phyloP scores from a whole-genome alignment of 768 basidiomycete genomes.

The Exidia glandulosa region DNA sequence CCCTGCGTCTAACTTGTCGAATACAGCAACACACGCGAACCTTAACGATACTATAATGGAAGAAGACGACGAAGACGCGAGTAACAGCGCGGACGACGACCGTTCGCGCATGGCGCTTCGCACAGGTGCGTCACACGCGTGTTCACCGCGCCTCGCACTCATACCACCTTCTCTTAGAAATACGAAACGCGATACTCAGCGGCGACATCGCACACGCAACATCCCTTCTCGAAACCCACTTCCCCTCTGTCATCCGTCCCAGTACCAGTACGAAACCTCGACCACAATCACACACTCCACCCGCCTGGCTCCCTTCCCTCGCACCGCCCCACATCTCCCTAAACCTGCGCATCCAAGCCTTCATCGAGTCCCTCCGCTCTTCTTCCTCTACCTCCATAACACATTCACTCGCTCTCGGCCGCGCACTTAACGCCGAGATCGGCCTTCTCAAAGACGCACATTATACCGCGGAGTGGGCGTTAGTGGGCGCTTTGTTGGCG shows the following conservation, averaged over 20 bases:
- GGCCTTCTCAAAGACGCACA: slow-evolving; percentile 40
- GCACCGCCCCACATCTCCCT: slow-evolving; percentile 67
- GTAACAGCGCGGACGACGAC: not conserved
- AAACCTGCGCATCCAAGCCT: slow-evolving; percentile 79
- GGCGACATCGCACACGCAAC: not conserved
- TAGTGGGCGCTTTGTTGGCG: slow-evolving; percentile 71
- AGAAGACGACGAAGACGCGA: too few species aligned
- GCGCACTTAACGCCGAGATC: slow-evolving; percentile 56
- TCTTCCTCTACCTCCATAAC: slow-evolving; percentile 35
- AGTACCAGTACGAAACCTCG: not conserved
- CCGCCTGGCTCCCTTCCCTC: slow-evolving; percentile 32
- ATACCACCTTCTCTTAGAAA: not conserved
- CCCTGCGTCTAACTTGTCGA: too few species aligned
- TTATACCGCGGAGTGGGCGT: slow-evolving; percentile 60
- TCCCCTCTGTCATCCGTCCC: not conserved
- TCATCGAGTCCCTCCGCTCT: slow-evolving; percentile 77
- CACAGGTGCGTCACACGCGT: not conserved
- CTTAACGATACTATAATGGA: too few species aligned
- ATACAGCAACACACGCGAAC: too few species aligned
- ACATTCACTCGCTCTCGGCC: slow-evolving; percentile 23
- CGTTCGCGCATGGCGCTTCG: not conserved
- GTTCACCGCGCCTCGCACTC: not conserved
- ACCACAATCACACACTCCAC: not conserved
- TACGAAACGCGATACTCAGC: not conserved
- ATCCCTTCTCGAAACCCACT: not conserved